Percentiles rank a stretch among this genome's conserved stretches.
These are phyloP conservation scores for Nidularia pulvinata DNA, from an alignment of 768 basidiomycete species.

Conservation along the genomic window DNA sequence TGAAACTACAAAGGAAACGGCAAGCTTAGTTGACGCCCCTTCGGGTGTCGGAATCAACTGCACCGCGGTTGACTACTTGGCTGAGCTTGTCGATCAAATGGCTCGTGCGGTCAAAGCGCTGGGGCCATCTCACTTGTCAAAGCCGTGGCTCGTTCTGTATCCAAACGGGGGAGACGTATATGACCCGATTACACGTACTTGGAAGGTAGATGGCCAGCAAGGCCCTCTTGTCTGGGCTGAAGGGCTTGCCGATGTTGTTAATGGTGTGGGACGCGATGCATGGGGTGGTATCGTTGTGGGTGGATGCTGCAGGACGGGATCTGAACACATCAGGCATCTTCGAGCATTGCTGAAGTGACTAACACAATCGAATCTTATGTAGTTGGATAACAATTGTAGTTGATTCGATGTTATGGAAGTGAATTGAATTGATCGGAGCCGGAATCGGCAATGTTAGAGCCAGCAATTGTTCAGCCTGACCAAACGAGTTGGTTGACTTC, in stretches of 20 bases:
- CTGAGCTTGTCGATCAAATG: slow-evolving; percentile 22
- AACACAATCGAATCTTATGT: too few species aligned
- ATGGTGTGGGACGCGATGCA: slow-evolving; percentile 9
- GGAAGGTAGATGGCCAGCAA: slow-evolving; percentile 20
- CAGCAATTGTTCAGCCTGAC: too few species aligned
- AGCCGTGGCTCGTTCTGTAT: slow-evolving; percentile 65
- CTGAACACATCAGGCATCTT: slow-evolving; percentile 40
- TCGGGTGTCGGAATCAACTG: slow-evolving; percentile 70
- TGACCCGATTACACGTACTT: slow-evolving; percentile 41
- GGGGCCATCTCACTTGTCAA: not conserved
- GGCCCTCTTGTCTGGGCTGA: not conserved
- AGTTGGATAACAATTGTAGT: too few species aligned
- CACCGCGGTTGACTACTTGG: slow-evolving; percentile 47
- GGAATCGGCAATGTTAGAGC: too few species aligned
- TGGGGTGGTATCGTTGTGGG: slow-evolving; percentile 61
- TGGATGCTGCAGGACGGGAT: slow-evolving; percentile 69
- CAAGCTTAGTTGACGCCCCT: too few species aligned
- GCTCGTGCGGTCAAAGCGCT: too few species aligned
- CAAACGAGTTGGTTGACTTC: too few species aligned
- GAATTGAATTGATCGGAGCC: too few species aligned
- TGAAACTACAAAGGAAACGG: slow-evolving; percentile 34
- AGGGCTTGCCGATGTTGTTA: slow-evolving; percentile 1
- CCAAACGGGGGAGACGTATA: slow-evolving; percentile 70
- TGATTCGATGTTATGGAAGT: too few species aligned
- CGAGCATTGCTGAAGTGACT: not conserved